Evolutionary conservation across 1,139 yeast species (phyloP), one percentile per base, ranked within the genome.

Genomic region (Wickerhamomyces sp.): DNA sequence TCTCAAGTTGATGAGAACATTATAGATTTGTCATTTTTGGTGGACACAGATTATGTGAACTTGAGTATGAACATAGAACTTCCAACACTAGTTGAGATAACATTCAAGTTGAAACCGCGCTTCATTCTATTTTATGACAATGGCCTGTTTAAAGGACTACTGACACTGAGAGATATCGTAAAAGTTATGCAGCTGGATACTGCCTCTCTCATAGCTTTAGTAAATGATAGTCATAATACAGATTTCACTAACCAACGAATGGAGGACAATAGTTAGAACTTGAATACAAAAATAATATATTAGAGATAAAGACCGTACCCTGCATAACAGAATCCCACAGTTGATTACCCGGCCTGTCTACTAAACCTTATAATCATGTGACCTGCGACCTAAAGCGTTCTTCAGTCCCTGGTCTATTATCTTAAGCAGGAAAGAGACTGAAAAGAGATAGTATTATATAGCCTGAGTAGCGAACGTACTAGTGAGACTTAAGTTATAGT

Each of bases 71-170:
- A 42, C 7, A 15, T 50, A 7, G 48, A 48, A 15, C 31, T 54
- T 4, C 55, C 58, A 0, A 44, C 56, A 12, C 24, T 54, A 9
- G 44, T 47, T 21, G 56, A 54, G 21, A 37, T 50, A 6, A 52
- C 52, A 38, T 47, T 41, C 40, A 51, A 51, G 31, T 32, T 54
- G 38, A 52, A 52, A 26, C 52, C 57, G 12, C 36, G 56, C 25
- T 44, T 44, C 28, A 52, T 51, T 15, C 19, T 54, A 12, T 51
- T 54, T 30, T 30, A 42, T 7, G 29, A 41, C 4, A 40, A 45
- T 10, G 56, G 56, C 3, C 18, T 34, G 16, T 50, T 54, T 32
- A 31, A 27, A 8, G 56, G 58, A 3, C 22, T 52, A 15, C 13
- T 54, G 31, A 52, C 56, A 1, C 33, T 51, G 38, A 47, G 42